phyloP scores from a whole-genome alignment of 2,329 filamentous ascomycete species.

The Boeremia lycopersici region DNA sequence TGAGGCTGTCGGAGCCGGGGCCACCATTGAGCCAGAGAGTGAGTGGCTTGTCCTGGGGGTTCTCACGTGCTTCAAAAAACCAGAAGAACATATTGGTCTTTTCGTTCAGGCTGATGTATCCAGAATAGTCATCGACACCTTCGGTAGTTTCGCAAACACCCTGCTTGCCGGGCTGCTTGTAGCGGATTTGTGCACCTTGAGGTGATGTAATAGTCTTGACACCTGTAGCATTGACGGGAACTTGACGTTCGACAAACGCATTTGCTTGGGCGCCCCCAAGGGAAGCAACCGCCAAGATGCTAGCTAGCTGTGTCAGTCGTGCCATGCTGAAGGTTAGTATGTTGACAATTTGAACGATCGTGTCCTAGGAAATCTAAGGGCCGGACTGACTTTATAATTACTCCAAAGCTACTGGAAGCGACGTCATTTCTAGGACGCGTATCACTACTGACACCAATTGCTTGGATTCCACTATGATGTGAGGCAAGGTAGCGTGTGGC shows the following conservation, averaged over 20 bases:
- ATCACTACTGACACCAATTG: neutral
- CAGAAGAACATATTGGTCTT: constrained; percentile 52
- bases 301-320: constrained; percentile 28
- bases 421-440: neutral
- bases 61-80: constrained; percentile 57
- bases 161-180: constrained; percentile 47
- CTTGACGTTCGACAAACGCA: constrained; percentile 34
- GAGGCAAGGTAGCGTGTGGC: neutral
- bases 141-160: constrained; percentile 51
- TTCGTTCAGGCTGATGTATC: constrained; percentile 45
- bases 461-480: neutral
- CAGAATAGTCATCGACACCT: constrained; percentile 47
- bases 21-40: constrained; percentile 61
- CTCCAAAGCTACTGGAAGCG: neutral
- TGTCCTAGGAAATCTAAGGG: neutral
- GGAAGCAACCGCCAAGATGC: constrained; percentile 28
- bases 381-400: neutral
- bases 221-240: constrained; percentile 40
- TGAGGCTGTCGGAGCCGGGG: constrained; percentile 59
- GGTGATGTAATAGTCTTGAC: constrained; percentile 43
- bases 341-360: neutral
- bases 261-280: constrained; percentile 29
- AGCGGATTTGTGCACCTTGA: constrained; percentile 42
- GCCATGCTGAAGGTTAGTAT: constrained; percentile 21
- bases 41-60: constrained; percentile 44